These are phyloP conservation scores for Odontarrhena argentea DNA, from an alignment of 345 rosid genomes.

Conservation along the genomic window DNA sequence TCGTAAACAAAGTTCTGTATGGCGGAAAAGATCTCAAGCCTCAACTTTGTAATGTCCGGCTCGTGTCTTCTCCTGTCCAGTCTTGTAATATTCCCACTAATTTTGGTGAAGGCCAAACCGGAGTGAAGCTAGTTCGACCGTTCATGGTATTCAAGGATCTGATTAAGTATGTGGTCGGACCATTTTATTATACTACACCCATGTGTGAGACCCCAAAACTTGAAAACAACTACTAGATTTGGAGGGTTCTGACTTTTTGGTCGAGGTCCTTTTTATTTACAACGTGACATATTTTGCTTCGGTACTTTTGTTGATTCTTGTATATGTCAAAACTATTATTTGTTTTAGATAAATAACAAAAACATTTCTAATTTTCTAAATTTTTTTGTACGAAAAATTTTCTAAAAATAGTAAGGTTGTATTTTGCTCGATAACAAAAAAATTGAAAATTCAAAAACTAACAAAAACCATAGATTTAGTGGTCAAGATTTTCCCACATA, in stretches of 20 bases:
- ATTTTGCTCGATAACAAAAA: no score
- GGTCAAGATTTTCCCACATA: no score
- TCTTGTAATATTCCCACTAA: conserved; percentile 64
- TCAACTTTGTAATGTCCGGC: conserved; percentile 56
- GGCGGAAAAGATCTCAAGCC: conserved; percentile 58
- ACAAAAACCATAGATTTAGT: no score
- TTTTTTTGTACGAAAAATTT: no score
- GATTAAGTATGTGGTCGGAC: conserved; percentile 48
- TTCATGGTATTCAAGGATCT: conserved; percentile 48
- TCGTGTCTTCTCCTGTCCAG: conserved; percentile 65
- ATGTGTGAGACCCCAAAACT: conserved; percentile 66
- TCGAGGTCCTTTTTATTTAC: conserved; percentile 11
- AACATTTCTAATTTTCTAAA: not conserved
- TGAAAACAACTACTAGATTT: conserved; percentile 35
- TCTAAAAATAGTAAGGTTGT: no score
- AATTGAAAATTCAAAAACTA: no score
- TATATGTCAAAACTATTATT: conserved; percentile 12
- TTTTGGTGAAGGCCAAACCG: conserved; percentile 60
- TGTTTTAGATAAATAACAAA: not conserved
- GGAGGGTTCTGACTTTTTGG: conserved; percentile 19
- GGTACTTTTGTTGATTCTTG: conserved; percentile 24
- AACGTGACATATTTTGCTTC: conserved; percentile 21
- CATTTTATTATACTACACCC: conserved; percentile 65
- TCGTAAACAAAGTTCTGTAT: conserved; percentile 40
- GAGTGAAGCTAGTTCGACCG: conserved; percentile 60